phyloP scores from a whole-genome alignment of 2,329 filamentous ascomycete genomes.

The Sarocladiaceae sp. region DNA sequence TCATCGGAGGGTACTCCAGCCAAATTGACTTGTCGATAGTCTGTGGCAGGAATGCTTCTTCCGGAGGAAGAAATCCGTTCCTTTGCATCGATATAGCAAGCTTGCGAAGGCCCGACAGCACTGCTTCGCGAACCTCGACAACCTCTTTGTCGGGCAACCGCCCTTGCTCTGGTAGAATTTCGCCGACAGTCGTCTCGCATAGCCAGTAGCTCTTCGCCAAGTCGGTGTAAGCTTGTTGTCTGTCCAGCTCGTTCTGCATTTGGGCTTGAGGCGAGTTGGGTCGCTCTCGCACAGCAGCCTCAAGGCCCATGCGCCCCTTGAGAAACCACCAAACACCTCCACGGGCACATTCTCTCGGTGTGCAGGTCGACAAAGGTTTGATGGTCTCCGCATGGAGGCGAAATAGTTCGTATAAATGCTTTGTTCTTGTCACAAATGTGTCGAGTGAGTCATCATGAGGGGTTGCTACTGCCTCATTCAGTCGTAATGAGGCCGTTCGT shows the following conservation, averaged over 20 bases:
- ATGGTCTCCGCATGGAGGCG: constrained; percentile 69
- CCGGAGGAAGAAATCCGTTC: constrained; percentile 69
- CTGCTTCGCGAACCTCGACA: constrained; percentile 45
- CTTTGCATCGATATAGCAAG: constrained; percentile 76
- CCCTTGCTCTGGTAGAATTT: constrained; percentile 39
- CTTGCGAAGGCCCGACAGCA: constrained; percentile 63
- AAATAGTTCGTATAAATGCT: constrained; percentile 71
- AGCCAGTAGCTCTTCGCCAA: constrained; percentile 85
- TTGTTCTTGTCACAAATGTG: constrained; percentile 64
- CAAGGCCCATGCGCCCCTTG: constrained; percentile 69
- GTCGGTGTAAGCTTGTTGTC: constrained; percentile 77
- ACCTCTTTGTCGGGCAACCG: constrained; percentile 39
- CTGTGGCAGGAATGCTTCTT: constrained; percentile 64
- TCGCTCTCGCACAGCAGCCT: constrained; percentile 61
- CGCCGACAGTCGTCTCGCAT: constrained; percentile 46
- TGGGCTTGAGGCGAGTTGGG: constrained; percentile 44
- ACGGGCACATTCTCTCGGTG: constrained; percentile 62
- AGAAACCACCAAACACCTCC: constrained; percentile 87
- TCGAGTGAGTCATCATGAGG: constrained; percentile 60
- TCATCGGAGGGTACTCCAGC: constrained; percentile 69
- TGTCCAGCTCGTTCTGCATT: constrained; percentile 46
- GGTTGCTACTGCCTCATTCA: constrained; percentile 35
- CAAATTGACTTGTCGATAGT: constrained; percentile 76
- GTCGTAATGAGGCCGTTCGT: constrained; percentile 28
- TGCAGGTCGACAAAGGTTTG: constrained; percentile 56